Evolutionary conservation across 306 rosid genomes (phyloP), one percentile per base, ranked within the genome.

Genomic region (Acacia melanoxylon): DNA sequence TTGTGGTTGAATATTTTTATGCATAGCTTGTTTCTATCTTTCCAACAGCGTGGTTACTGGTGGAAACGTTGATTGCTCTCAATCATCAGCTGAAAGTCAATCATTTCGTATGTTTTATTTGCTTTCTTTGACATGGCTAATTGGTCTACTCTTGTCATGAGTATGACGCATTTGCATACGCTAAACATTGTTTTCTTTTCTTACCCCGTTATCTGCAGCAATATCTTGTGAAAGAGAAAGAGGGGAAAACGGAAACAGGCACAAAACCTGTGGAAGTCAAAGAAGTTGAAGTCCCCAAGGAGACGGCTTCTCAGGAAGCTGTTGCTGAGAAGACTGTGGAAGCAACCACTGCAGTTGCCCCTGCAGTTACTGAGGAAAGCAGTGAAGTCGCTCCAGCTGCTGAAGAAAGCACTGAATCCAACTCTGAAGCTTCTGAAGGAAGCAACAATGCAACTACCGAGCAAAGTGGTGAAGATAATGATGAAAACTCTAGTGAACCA

Each of bases 241-340:
- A 84, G 73, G 88, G 86, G 81, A 91, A 85, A 77, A 65, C 82
- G 2, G 85, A 63, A 58, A 51, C 29, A n/a, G 86, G 16, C 65
- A 20, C 86, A 51, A 88, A 86, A 54, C 81, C 94, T 5, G 85
- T n/a, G 27, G 93, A 90, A 80, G 88, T 86, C 72, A 87, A 92
- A 83, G 94, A 84, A 77, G 91, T 54, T 72, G 90, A 85, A 76
- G 87, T 58, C 72, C 74, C 86, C 31, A 88, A 35, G 75, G 72
- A 68, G 49, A 72, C 86, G 51, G 69, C 84, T 68, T 78, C 89
- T 19, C 78, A 70, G 69, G 88, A 84, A 78, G 86, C 69, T 37
- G 80, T 81, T 41, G 4, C 83, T 45, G 82, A 79, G 79, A 74
- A 85, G 84, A 24, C 83, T 48, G 86, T 54, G 27, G 88, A 69